Base-by-base conservation (phyloP, 176 grass and related monocot genomes). In the Avena eriantha region DNA sequence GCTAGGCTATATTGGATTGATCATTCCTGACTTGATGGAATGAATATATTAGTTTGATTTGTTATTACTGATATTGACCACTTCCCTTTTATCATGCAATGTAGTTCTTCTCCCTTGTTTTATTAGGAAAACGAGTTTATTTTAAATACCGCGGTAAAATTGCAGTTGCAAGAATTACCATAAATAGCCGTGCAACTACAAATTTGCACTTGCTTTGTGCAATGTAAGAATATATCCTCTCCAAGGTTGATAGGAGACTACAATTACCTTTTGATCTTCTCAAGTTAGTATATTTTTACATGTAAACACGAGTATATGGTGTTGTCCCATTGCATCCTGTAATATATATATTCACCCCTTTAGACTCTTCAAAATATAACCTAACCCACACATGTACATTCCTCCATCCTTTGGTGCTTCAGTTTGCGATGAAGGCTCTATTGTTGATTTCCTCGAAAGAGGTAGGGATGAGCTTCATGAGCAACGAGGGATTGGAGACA, bases 341-440 rank as follows among this genome's bases (percentile, higher is more conserved):
- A 61, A 10, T 61, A 61, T 59, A 61, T 59, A 59, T 61, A 23
- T 10, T 24, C 4, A 9, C 22, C 58, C 57, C 57, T 61, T 24
- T 61, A n/a, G 58, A 61, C 58, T 24, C 58, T 61, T 24, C 58
- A 24, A 33, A 34, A 61, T 17, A 17, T 6, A 35, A 68, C 58
- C 9, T 23, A 61, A 61, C 58, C 58, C n/a, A 61, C n/a, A 12
- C 21, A 11, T 24, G 8, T 59, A 8, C 6, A 54, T 9, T 59
- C 56, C 7, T 46, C 24, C 53, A 80, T 80, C 21, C 23, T 69
- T 79, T 79, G 19, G 75, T 73, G 31, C 45, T 76, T 73, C 43
- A 55, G 33, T 24, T 84, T 55, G 46, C 45, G 14, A 63, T 17
- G 12, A 63, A 22, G 56, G 17, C 4, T 82, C 17, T 77, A 39